Evolutionary conservation across 2,329 filamentous ascomycete species (phyloP), one percentile per base, ranked within the genome.

Genomic region (Dothidotthia symphoricarpi): DNA sequence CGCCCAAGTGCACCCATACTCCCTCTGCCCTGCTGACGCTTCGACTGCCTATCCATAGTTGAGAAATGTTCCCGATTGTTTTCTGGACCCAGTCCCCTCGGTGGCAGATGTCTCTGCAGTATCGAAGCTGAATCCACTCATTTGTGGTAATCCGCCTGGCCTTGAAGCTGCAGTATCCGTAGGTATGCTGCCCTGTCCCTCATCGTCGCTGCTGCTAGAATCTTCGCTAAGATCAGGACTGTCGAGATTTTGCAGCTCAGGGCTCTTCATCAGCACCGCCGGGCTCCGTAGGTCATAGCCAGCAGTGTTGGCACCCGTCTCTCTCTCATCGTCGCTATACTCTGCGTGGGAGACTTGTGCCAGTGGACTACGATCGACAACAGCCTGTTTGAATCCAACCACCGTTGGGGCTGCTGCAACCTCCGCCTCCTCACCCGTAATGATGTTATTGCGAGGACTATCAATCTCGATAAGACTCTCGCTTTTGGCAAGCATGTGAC

Each of bases 401-500:
- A 73, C 75, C 39, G 68, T 68, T 3, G 71, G 71, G 22, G 77
- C 74, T 11, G 74, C 73, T 24, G 69, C 70, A 31, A 70, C 70
- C 54, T 75, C 76, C n/a, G 55, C 50, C 12, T 69, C 67, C 5
- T 66, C 58, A 24, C 63, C 64, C 4, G 63, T 62, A 36, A 68
- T 61, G 36, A 71, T 57, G 42, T 68, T 75, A 28, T 73, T 67
- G 17, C 73, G 73, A 25, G 74, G 69, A 27, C 55, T 55, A 24
- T 68, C 69, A 7, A 65, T 63, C 46, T 78, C 74, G 31, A 82
- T 72, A 24, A 80, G 65, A 35, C 75, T 73, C 14, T 76, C 75
- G 32, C 77, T 81, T 53, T 85, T 77, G 34, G 85, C 80, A 8
- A 95, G 71, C 67, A 95, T 88, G 36, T 83, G 78, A 34, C 83